Evolutionary conservation across 257 asterid species (phyloP), one percentile per base, ranked within the genome.

Genomic region (Solanum chilense): DNA sequence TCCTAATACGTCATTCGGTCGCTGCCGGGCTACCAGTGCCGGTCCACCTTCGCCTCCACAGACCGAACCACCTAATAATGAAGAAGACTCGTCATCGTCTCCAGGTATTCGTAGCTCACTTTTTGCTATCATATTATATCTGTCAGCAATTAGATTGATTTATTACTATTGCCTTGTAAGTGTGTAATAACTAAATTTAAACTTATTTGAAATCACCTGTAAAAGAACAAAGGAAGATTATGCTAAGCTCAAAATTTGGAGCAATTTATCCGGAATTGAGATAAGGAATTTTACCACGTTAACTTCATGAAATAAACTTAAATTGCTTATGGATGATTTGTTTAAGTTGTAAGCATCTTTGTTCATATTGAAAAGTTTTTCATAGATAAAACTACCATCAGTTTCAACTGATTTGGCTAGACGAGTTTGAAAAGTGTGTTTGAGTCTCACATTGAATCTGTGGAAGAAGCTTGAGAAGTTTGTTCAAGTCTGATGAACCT

Each of bases 1-100:
- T 82, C 89, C 90, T 88, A 84, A 84, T 3, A 75, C 90, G 92
- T 88, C 86, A 18, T 82, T 82, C 85, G 12, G 69, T 16, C 92
- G 90, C 89, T 93, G 96, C 93, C 87, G 87, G 82, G 93, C 95
- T 44, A 52, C 93, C 86, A 89, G 85, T 86, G 91, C 93, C 6
- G 91, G 88, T 41, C 88, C 91, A 6, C 90, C 91, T 21, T 85
- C 90, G 3, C 91, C 90, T 35, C 92, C 95, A 9, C 89, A 90
- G 35, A 85, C 94, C 86, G 97, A 93, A 71, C 94, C 98, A 5
- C 95, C 95, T 7, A 41, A 93, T 37, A 88, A 87, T 4, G 82
- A 90, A 21, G 60, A 78, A 20, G 71, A 86, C 91, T 29, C 88
- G 1, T n/a, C 86, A 70, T 52, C 87, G 3, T 45, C 92, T 84